Evolutionary conservation across 129 eudicot genomes (phyloP).

Genomic region (Glebionis coronaria): DNA sequence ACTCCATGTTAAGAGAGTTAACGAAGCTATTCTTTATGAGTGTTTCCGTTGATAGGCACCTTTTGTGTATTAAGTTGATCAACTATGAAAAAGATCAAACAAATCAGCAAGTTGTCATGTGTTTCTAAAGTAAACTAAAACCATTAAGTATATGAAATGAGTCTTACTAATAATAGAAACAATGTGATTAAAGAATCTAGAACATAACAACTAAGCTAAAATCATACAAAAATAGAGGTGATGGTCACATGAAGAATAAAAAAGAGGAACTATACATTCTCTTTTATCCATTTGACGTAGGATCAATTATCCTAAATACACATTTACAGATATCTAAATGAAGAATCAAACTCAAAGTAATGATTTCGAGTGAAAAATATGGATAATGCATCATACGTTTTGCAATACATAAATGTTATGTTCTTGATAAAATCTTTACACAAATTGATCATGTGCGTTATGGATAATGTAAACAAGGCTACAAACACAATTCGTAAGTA

Average conservation of each 20-base stretch:
- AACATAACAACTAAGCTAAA: not conserved
- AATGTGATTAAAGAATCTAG: not conserved
- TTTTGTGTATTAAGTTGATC: no score
- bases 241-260: not conserved
- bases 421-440: no score
- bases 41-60: no score
- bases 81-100: no score
- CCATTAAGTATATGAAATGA: not conserved
- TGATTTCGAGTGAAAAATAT: no score
- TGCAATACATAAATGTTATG: no score
- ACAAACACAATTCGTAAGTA: no score
- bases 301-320: not conserved
- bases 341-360: not conserved
- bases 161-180: not conserved
- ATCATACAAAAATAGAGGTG: not conserved
- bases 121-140: not conserved
- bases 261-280: not conserved
- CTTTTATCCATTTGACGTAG: not conserved
- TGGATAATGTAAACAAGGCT: no score
- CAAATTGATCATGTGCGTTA: no score
- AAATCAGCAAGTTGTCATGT: not conserved
- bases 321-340: not conserved
- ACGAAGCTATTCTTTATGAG: no score
- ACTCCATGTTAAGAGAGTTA: no score
- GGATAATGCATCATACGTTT: no score